These are phyloP conservation scores for Podila epigama DNA, from an alignment of 192 early-diverging fungal genomes.

Conservation along the genomic window DNA sequence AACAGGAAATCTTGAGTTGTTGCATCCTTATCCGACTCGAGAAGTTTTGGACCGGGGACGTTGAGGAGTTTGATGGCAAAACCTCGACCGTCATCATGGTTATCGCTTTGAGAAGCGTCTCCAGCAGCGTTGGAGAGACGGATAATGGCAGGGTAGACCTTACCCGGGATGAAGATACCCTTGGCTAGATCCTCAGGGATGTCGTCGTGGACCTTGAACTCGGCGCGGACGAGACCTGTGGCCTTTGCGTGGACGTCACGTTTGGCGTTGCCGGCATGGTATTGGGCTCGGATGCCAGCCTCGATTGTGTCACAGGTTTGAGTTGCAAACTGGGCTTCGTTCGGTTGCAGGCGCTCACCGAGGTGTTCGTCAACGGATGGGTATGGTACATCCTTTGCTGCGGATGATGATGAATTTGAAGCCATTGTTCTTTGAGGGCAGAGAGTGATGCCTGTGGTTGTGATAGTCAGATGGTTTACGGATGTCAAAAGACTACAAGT, in stretches of 20 bases:
- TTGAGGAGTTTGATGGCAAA: background rate
- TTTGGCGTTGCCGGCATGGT: background rate
- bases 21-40: background rate
- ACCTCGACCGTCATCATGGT: background rate
- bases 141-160: background rate
- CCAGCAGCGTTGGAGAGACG: background rate
- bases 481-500: no score
- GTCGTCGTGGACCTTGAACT: conserved; percentile 4
- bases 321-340: background rate
- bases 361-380: background rate
- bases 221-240: background rate
- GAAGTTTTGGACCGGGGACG: background rate
- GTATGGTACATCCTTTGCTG: background rate
- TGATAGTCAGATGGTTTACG: no score
- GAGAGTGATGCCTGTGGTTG: no score
- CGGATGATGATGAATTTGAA: background rate
- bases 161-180: conserved; percentile 1
- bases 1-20: background rate
- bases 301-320: background rate
- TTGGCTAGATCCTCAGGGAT: background rate
- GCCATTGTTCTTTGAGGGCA: background rate
- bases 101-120: background rate
- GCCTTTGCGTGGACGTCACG: conserved; percentile 6
- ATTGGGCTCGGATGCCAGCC: background rate
- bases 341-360: background rate